Evolutionary conservation across 106 monocot species (phyloP), one percentile per base, ranked within the genome.

Genomic region (Triglochin maritima): DNA sequence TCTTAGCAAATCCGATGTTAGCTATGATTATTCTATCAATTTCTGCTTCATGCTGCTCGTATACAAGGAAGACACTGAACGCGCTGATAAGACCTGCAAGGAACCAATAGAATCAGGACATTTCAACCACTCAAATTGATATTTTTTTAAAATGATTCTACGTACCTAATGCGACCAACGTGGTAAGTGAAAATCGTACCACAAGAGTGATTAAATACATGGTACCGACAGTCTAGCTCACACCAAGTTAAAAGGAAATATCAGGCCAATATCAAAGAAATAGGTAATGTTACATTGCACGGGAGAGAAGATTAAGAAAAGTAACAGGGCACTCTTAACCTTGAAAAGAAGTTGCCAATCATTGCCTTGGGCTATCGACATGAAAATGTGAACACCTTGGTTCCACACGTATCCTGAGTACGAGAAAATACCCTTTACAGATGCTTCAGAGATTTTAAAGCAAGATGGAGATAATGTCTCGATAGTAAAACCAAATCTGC

Each of bases 11-110:
- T 72, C 46, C 65, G 14, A 60, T 55, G 62, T 70, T 45, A 42
- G 57, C 57, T 14, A 63, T 16, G 14, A 81, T 68, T 63, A 90
- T 47, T 47, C 49, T 77, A 49, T 87, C 81, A 49, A 94, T 47
- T 76, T 94, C 87, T 17, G 72, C 76, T 76, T 94, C 94, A 57
- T 76, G 85, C 53, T 90, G 86, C 17, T 94, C 94, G 71, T 87
- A 94, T 72, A 90, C 61, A 71, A 93, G 84, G 84, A 93, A 93
- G 46, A 79, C 50, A 56, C 71, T 78, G 60, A 93, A 93, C 65
- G 86, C 52, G 68, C 64, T 77, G 56, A 84, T 49, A 59, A 89
- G 62, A 9, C 86, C 93, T 93, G 86, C 67, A 74, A 50, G 60
- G 8, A 74, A 12, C 47, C 54, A 13, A 49, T 10, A 46, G 49